Evolutionary conservation across 2,329 filamentous ascomycete species (phyloP).

Genomic region (Fusarium poae): DNA sequence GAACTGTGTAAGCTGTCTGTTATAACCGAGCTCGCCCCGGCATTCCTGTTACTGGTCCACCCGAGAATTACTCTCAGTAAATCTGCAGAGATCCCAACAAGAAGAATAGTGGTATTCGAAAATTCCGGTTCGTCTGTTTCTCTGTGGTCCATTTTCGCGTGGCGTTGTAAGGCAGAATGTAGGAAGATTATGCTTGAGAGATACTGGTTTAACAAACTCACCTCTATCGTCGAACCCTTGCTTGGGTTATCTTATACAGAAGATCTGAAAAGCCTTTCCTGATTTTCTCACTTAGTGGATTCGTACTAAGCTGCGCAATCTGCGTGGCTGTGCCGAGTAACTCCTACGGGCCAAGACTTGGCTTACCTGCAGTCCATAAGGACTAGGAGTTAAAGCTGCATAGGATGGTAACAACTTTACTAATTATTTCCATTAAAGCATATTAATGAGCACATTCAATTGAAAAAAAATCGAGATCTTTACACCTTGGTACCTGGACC

Average conservation of each 20-base stretch:
- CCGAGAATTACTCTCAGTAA: no score
- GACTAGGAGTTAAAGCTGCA: not conserved
- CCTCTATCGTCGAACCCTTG: not conserved
- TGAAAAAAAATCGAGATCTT: not conserved
- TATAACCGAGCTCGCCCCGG: no score
- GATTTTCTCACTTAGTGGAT: not conserved
- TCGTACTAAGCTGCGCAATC: not conserved
- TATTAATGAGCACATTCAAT: not conserved
- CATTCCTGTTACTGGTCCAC: no score
- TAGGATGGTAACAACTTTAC: no score
- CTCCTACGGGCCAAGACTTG: not conserved
- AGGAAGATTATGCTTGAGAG: not conserved
- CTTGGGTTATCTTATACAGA: not conserved
- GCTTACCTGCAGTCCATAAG: not conserved
- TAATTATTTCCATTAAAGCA: no score
- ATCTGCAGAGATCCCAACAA: no score
- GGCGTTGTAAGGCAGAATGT: no score
- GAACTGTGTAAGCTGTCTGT: no score
- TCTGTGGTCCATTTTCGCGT: no score
- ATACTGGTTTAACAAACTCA: not conserved
- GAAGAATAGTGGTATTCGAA: no score
- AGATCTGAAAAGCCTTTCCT: not conserved
- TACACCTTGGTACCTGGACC: not conserved
- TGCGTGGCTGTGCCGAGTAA: not conserved
- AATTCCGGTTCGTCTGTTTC: no score